These are phyloP conservation scores for Diaporthe citri DNA, from an alignment of 2,329 filamentous ascomycete species.

Conservation along the genomic window DNA sequence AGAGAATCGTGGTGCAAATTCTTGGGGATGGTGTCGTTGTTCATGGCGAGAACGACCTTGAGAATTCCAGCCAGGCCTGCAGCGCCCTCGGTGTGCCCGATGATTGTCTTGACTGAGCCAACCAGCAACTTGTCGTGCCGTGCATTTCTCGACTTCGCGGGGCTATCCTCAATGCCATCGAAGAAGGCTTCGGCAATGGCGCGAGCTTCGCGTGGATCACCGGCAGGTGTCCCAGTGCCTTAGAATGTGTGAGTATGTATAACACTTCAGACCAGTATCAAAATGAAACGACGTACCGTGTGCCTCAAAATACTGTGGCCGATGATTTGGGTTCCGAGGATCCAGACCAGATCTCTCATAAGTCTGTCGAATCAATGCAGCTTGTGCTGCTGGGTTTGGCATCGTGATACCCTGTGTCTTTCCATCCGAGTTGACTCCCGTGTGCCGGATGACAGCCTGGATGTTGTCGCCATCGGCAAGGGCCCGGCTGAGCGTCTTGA, in stretches of 20 bases:
- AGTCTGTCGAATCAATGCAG: conserved; percentile 56
- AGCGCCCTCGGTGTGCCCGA: conserved; percentile 64
- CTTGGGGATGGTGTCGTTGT: conserved; percentile 54
- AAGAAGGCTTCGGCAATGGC: conserved; percentile 60
- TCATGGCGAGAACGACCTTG: conserved; percentile 57
- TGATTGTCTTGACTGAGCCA: conserved; percentile 58
- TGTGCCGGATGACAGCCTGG: conserved; percentile 61
- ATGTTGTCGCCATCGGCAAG: conserved; percentile 62
- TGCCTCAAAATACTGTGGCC: conserved; percentile 62
- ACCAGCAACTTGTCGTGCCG: conserved; percentile 49
- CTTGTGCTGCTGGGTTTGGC: conserved; percentile 62
- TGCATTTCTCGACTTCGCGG: too few relatives aligned
- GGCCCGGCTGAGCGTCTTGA: conserved; percentile 65
- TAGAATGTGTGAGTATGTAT: neutral
- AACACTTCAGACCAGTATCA: neutral
- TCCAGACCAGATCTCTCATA: conserved; percentile 60
- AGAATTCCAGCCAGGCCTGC: conserved; percentile 63
- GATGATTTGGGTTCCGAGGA: conserved; percentile 46
- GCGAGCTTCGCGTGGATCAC: conserved; percentile 57
- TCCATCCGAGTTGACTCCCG: conserved; percentile 64
- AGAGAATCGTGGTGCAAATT: conserved; percentile 58
- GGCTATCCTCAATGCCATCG: neutral
- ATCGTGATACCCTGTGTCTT: conserved; percentile 66
- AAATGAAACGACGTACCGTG: conserved; percentile 51
- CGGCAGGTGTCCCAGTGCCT: conserved; percentile 51